A percentile compares a stretch with the other conserved stretches of the same genome.
Conservation (phyloP, 2,329 filamentous ascomycete species). For the Tetracladium maxilliforme region DNA sequence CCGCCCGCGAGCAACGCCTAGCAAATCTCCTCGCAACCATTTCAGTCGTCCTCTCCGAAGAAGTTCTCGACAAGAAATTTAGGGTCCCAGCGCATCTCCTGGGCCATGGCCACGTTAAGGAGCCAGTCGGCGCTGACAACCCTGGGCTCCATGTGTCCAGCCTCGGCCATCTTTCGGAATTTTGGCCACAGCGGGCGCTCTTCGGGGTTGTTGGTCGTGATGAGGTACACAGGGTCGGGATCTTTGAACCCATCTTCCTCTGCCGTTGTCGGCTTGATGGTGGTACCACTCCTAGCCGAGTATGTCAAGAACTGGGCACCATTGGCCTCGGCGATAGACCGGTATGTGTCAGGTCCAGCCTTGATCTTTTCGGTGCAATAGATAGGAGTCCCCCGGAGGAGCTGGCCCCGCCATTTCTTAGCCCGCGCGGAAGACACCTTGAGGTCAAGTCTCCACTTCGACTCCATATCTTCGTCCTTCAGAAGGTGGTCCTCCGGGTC, state of each 20-base stretch:
- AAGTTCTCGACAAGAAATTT: conserved; percentile 33
- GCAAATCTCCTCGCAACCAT: too few species aligned
- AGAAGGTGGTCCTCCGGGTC: conserved; percentile 52
- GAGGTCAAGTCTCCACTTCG: conserved; percentile 54
- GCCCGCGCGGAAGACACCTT: conserved; percentile 55
- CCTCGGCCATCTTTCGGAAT: conserved; percentile 66
- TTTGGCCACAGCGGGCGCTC: conserved; percentile 66
- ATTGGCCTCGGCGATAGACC: conserved; percentile 75
- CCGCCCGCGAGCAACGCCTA: too few species aligned
- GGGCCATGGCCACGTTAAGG: conserved; percentile 76
- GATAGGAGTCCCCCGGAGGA: conserved; percentile 63
- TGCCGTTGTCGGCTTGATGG: conserved; percentile 45
- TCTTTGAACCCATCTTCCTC: conserved; percentile 45
- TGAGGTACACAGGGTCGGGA: conserved; percentile 66
- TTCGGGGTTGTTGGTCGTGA: conserved; percentile 51
- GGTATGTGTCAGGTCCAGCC: conserved; percentile 74
- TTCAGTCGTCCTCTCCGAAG: conserved; percentile 1
- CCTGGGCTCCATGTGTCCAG: conserved; percentile 64
- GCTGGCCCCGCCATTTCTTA: conserved; percentile 57
- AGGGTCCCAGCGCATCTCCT: conserved; percentile 56
- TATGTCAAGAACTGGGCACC: conserved; percentile 73
- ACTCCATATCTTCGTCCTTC: conserved; percentile 58
- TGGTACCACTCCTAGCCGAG: conserved; percentile 54
- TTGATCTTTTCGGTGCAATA: conserved; percentile 73
- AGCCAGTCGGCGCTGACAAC: conserved; percentile 85